These are phyloP conservation scores for Physocladia obscura DNA, from an alignment of 192 early-diverging fungal genomes.

Conservation along the genomic window DNA sequence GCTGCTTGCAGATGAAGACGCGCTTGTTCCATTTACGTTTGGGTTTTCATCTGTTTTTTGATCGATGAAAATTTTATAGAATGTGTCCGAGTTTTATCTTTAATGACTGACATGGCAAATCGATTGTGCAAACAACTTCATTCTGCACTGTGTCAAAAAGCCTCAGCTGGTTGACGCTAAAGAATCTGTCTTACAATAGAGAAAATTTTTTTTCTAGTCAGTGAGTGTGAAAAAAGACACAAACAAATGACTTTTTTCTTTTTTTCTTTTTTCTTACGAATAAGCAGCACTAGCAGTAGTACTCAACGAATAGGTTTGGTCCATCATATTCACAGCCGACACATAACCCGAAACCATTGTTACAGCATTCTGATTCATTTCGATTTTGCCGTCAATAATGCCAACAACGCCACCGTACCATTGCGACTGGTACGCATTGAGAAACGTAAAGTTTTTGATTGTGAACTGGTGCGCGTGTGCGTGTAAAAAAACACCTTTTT, in stretches of 20 bases:
- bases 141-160: constrained; percentile 21
- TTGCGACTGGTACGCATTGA: constrained; percentile 25
- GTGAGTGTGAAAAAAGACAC: background rate
- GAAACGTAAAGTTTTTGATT: constrained; percentile 33
- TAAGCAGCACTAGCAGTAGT: constrained; percentile 3
- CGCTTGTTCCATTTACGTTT: background rate
- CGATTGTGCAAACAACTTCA: constrained; percentile 22
- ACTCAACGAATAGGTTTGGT: constrained; percentile 11
- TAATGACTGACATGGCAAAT: constrained; percentile 22
- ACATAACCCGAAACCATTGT: constrained; percentile 10
- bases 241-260: background rate
- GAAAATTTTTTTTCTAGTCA: background rate
- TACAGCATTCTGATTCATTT: constrained; percentile 21
- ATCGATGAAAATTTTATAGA: background rate
- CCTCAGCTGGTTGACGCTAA: constrained; percentile 27
- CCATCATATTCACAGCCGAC: background rate
- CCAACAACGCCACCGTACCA: constrained; percentile 34
- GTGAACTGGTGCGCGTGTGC: constrained; percentile 29
- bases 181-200: constrained; percentile 12
- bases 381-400: background rate
- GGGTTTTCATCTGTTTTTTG: constrained; percentile 20
- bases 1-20: background rate
- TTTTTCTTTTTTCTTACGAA: too few relatives aligned
- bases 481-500: too few relatives aligned
- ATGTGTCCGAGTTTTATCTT: too few relatives aligned